Base-by-base conservation (phyloP, 192 early-diverging fungal genomes). In the Podila minutissima region DNA sequence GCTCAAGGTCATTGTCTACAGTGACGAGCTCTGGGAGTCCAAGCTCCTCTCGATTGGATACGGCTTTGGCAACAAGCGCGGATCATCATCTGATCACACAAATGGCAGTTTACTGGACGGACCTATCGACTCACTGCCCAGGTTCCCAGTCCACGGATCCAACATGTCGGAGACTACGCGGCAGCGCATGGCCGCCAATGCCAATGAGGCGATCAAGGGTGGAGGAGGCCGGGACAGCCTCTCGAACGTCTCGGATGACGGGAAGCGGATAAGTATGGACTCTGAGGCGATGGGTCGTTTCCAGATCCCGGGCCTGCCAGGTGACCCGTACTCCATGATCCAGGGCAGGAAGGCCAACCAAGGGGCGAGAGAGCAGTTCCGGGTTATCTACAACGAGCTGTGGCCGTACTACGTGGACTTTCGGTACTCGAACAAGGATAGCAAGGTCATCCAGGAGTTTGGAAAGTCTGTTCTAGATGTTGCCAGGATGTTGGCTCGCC, bases 1-100 rank as follows among this genome's bases (percentile, higher is more conserved):
- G 1, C 89, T 92, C 74, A 95, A 95, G 74, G 91, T 95, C 49
- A 85, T 95, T 35, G 88, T 84, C 20, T 94, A 94, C 82, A 88
- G 89, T 33, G 93, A 95, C 72, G 91, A 89, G 46, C 89, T 95
- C 66, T 95, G 90, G 85, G 88, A 91, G 53, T 83, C 74, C 5
- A 94, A 93, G 71, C 81, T 95, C 20, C 67, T 74, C 31, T 69
- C 67, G 8, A 83, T 94, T 53, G 90, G 84, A 32, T 82, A 90
- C 61, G 68, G 62, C 12, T 82, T 75, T 71, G 69, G 57, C 83
- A 87, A 51, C 4, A 64, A 64, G 20, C 55, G 12, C 46, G 57
- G 26, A 22, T 28, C 3, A 4, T 33, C 20, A 4, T 41, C 20
- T 31, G 46, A 22, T 38, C 57, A 12, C 0, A 58, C 12, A 28